These are phyloP conservation scores for Paragyromitra xinjiangensis DNA, from an alignment of 495 filamentous ascomycete genomes.

Conservation along the genomic window DNA sequence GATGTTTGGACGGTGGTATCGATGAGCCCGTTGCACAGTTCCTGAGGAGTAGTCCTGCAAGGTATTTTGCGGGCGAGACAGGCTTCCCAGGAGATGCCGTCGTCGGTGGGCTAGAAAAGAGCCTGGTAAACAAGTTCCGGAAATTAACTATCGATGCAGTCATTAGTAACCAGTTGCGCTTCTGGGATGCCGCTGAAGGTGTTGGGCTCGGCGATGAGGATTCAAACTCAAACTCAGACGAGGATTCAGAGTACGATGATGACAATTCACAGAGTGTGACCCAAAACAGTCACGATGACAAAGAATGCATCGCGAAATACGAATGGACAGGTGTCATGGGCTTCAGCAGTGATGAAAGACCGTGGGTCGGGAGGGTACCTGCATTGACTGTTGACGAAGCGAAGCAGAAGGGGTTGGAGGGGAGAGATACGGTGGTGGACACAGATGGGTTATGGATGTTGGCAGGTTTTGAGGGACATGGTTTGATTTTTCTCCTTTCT, in stretches of 20 bases:
- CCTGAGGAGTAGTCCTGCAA: conserved; percentile 58
- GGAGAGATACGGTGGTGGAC: conserved; percentile 38
- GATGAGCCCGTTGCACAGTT: conserved; percentile 65
- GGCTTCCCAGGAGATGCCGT: conserved; percentile 59
- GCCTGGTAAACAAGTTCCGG: conserved; percentile 57
- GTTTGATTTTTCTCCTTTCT: conserved; percentile 55
- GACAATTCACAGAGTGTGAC: conserved; percentile 38
- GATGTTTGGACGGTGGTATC: conserved; percentile 66
- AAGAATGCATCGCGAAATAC: conserved; percentile 65
- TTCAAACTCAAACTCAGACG: conserved; percentile 24
- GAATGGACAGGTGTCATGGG: conserved; percentile 90
- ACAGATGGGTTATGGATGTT: conserved; percentile 66
- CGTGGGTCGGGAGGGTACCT: conserved; percentile 72
- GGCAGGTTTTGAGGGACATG: conserved; percentile 76
- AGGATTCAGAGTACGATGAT: conserved; percentile 51
- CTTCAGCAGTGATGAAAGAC: conserved; percentile 72
- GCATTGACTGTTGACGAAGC: conserved; percentile 60
- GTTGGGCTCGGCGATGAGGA: conserved; percentile 41
- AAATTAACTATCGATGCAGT: conserved; percentile 56
- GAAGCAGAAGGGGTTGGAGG: conserved; percentile 38
- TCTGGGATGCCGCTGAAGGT: conserved; percentile 55
- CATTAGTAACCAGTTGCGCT: conserved; percentile 40
- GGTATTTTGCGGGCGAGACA: conserved; percentile 57
- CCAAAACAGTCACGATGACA: conserved; percentile 38
- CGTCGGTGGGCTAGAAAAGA: conserved; percentile 53